These are phyloP conservation scores for Fusarium longipes DNA, from an alignment of 2,329 filamentous ascomycete genomes.

Conservation along the genomic window DNA sequence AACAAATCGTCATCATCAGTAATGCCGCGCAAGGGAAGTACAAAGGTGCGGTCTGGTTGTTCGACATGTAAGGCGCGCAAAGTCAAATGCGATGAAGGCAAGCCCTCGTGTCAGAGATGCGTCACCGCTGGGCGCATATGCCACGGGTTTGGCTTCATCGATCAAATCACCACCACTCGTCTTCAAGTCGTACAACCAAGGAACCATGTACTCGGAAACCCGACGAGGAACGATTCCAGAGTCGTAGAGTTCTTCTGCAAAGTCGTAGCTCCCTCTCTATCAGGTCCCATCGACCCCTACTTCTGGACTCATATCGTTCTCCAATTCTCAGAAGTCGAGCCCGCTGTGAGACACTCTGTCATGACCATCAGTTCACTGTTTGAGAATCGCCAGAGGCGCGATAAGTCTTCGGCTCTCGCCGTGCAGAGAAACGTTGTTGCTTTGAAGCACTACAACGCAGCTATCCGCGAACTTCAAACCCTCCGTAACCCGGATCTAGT, in stretches of 20 bases:
- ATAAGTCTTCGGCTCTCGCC: background rate
- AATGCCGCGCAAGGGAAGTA: conserved; percentile 21
- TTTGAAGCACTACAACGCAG: conserved; percentile 20
- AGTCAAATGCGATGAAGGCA: conserved; percentile 16
- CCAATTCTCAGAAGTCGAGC: conserved; percentile 30
- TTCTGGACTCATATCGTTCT: conserved; percentile 37
- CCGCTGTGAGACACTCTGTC: conserved; percentile 29
- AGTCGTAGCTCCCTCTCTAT: conserved; percentile 25
- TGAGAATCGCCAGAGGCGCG: background rate
- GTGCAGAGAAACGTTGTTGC: conserved; percentile 1
- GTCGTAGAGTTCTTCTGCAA: conserved; percentile 29
- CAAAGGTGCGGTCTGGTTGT: conserved; percentile 19
- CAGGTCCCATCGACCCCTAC: conserved; percentile 29
- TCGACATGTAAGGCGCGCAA: conserved; percentile 19
- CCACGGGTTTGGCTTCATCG: conserved; percentile 4
- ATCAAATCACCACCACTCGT: background rate
- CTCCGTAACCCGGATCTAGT: conserved; percentile 1
- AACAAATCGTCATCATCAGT: background rate
- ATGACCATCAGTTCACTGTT: conserved; percentile 19
- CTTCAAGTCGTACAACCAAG: conserved; percentile 6
- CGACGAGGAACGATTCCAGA: background rate
- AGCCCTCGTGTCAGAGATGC: conserved; percentile 13
- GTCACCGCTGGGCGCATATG: conserved; percentile 6
- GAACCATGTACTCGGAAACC: background rate
- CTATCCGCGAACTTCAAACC: conserved; percentile 7